A percentile compares a stretch with the other conserved stretches of the same genome.
Evolutionary conservation across 2,329 filamentous ascomycete species (phyloP).

Genomic region (Fusarium graminum): DNA sequence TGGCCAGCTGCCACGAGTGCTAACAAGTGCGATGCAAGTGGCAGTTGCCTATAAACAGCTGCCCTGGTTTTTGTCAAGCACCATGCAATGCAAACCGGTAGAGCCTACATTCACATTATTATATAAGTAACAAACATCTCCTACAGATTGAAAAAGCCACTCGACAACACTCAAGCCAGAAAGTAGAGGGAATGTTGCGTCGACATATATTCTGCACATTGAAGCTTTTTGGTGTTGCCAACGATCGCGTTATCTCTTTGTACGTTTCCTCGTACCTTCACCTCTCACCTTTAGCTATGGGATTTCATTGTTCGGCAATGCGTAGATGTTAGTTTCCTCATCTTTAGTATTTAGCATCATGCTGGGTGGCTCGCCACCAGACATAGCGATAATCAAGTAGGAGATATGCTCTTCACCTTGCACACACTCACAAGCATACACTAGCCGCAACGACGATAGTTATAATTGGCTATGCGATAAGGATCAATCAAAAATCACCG

Average conservation of each 20-base stretch:
- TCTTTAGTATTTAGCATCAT: no score
- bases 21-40: constrained; percentile 45
- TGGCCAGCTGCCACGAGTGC: constrained; percentile 13
- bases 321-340: no score
- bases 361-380: no score
- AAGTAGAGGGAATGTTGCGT: background rate
- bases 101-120: background rate
- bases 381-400: no score
- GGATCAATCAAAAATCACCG: background rate
- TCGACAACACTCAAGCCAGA: no score
- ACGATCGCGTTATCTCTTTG: background rate
- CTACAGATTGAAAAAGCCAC: background rate
- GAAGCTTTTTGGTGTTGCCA: background rate
- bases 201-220: background rate
- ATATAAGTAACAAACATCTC: background rate
- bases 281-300: background rate
- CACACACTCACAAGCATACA: no score
- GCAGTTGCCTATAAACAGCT: constrained; percentile 14
- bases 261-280: background rate
- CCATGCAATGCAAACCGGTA: background rate
- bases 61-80: background rate
- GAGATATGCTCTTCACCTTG: no score
- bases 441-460: no score
- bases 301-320: no score
- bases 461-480: no score